Evolutionary conservation across 2,329 filamentous ascomycete genomes (phyloP).

Genomic region (Paecilomyces niveus): DNA sequence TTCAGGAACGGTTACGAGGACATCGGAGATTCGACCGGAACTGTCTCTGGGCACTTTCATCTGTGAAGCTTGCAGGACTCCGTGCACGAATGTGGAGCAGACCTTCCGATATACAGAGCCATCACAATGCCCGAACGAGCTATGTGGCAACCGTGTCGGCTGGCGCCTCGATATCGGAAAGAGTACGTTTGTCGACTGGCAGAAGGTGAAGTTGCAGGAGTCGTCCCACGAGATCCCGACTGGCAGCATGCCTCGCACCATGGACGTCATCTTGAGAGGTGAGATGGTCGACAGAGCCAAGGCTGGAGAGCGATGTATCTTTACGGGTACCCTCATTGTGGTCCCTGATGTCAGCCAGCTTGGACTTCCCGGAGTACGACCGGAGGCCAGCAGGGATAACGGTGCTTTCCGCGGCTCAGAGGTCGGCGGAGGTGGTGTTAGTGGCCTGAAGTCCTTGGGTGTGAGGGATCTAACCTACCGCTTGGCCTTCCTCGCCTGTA

Average conservation of each 20-base stretch:
- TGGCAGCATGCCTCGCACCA: slow-evolving; percentile 95
- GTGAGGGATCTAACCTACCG: slow-evolving; percentile 93
- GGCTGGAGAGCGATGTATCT: slow-evolving; percentile 96
- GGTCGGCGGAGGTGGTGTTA: slow-evolving; percentile 75
- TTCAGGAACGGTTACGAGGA: slow-evolving; percentile 92
- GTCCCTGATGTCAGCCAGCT: slow-evolving; percentile 96
- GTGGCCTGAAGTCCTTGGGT: slow-evolving; percentile 83
- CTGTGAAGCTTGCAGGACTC: slow-evolving; percentile 78
- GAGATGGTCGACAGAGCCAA: slow-evolving; percentile 98
- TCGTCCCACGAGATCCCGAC: slow-evolving; percentile 98
- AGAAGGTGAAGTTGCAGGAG: slow-evolving; percentile 96
- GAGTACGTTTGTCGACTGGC: slow-evolving; percentile 98
- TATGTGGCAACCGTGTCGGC: slow-evolving; percentile 80
- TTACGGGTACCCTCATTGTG: slow-evolving; percentile 91
- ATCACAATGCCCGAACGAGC: slow-evolving; percentile 83
- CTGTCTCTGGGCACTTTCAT: slow-evolving; percentile 86
- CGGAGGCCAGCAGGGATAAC: slow-evolving; percentile 78
- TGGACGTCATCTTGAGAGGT: slow-evolving; percentile 92
- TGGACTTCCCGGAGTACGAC: slow-evolving; percentile 75
- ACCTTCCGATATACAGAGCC: slow-evolving; percentile 97
- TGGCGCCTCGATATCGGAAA: slow-evolving; percentile 96
- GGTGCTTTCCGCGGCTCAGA: slow-evolving; percentile 69
- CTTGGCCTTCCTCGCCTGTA: slow-evolving; percentile 92
- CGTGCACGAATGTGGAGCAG: slow-evolving; percentile 88
- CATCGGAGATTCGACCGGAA: slow-evolving; percentile 93